Percentiles rank a stretch among this genome's conserved stretches.
Conservation (phyloP, 83 land plant genomes). For the Isoetes engelmannii region DNA sequence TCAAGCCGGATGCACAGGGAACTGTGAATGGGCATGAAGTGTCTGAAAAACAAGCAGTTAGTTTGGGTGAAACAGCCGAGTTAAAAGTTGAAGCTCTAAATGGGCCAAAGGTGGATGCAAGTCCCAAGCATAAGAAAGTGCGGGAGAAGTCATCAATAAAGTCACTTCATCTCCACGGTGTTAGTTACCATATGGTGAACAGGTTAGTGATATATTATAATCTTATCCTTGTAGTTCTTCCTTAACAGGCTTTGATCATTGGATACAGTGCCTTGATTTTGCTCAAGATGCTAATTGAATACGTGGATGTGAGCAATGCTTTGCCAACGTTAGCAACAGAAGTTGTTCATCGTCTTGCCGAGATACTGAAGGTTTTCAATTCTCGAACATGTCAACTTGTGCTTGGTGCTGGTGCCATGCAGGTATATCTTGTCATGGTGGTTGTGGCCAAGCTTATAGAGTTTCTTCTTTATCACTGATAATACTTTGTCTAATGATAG, state of each 20-base stretch:
- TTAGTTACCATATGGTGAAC: slow-evolving; percentile 91
- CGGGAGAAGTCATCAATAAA: slow-evolving; percentile 55
- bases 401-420: slow-evolving; percentile 96
- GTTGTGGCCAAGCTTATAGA: slow-evolving; percentile 45
- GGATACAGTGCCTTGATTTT: slow-evolving; percentile 77
- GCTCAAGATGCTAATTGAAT: slow-evolving; percentile 91
- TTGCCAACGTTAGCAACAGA: slow-evolving; percentile 80
- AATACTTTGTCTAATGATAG: slow-evolving; percentile 38
- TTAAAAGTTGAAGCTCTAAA: no score
- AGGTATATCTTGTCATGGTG: slow-evolving; percentile 40
- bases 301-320: slow-evolving; percentile 64
- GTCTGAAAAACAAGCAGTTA: no score
- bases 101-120: background rate
- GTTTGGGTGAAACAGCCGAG: no score
- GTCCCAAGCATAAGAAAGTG: slow-evolving; percentile 31
- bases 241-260: background rate
- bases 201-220: slow-evolving; percentile 47
- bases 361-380: slow-evolving; percentile 60
- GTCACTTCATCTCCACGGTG: slow-evolving; percentile 47
- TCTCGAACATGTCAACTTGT: slow-evolving; percentile 74
- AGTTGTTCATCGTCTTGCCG: slow-evolving; percentile 81
- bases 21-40: no score
- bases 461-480: background rate
- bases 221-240: background rate
- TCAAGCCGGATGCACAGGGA: no score